A percentile compares a stretch with the other conserved stretches of the same genome.
phyloP scores from a whole-genome alignment of 192 early-diverging fungal species.

The Entomortierella parvispora region DNA sequence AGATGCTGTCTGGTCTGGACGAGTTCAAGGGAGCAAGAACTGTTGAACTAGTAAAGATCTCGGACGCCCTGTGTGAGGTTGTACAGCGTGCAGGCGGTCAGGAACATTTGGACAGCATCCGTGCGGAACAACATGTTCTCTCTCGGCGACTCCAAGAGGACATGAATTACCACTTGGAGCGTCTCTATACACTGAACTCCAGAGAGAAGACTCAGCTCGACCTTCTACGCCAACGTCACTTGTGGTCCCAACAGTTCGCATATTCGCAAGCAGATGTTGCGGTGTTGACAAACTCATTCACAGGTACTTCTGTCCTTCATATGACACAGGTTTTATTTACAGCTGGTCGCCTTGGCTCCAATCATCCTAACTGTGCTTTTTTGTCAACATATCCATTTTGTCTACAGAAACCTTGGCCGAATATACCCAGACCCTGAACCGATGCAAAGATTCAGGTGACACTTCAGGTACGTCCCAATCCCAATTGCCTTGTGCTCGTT shows the following conservation, averaged over 20 bases:
- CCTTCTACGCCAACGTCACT: constrained; percentile 19
- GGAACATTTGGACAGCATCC: constrained; percentile 13
- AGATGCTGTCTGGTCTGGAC: constrained; percentile 13
- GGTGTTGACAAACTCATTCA: constrained; percentile 9
- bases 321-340: no score
- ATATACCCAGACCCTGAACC: constrained; percentile 18
- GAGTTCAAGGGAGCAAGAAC: constrained; percentile 20
- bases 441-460: constrained; percentile 16
- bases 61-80: constrained; percentile 8
- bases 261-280: constrained; percentile 22
- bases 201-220: constrained; percentile 25
- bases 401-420: constrained; percentile 19
- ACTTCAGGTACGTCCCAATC: constrained; percentile 18
- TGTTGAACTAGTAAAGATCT: constrained; percentile 8
- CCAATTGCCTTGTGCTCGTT: neutral
- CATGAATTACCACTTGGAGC: constrained; percentile 8
- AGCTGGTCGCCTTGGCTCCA: no score
- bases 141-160: constrained; percentile 5
- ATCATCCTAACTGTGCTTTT: no score
- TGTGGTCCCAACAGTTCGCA: constrained; percentile 16
- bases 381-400: neutral
- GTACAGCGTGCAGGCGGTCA: constrained; percentile 15
- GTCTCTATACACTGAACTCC: constrained; percentile 17
- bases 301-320: constrained; percentile 9
- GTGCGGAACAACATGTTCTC: constrained; percentile 10